Conservation (phyloP, 768 basidiomycete species). For the Suillus spraguei region DNA sequence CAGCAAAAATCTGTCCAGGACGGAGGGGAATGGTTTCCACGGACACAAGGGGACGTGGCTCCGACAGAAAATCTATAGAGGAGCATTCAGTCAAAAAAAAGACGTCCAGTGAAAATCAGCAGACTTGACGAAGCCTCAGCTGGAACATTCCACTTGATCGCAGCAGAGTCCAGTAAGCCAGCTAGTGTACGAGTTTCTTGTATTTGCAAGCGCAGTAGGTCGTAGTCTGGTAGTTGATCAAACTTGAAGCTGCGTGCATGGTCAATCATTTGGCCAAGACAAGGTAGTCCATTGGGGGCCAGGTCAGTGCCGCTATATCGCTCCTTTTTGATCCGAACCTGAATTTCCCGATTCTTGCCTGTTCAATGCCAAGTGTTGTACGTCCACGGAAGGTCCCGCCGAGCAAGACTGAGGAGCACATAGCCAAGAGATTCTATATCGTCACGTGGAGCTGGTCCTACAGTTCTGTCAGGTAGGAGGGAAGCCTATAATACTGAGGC, state of each 20-base stretch:
- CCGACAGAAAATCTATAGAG: not conserved
- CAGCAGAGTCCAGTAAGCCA: not conserved
- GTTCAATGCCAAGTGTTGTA: not conserved
- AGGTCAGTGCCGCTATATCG: not conserved
- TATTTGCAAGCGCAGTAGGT: not conserved
- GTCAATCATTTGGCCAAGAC: not conserved
- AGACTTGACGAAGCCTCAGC: not conserved
- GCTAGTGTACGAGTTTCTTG: not conserved
- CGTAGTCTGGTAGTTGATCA: not conserved
- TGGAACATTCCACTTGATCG: not conserved
- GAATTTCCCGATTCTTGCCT: not conserved
- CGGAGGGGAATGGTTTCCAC: not conserved
- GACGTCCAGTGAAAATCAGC: not conserved
- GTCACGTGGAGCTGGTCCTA: not conserved
- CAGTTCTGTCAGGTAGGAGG: not conserved
- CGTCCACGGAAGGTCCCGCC: not conserved
- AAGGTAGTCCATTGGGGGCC: not conserved
- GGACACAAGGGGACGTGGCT: not conserved
- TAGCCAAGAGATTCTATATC: constrained; percentile 1
- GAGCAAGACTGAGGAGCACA: not conserved
- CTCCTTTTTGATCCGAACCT: not conserved
- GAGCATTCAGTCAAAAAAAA: not conserved
- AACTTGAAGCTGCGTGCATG: not conserved
- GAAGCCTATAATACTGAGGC: not conserved
- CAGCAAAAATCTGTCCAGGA: not conserved